A percentile compares a stretch with the other conserved stretches of the same genome.
Evolutionary conservation across 2,329 filamentous ascomycete genomes (phyloP).

Genomic region (Helotiales sp.): DNA sequence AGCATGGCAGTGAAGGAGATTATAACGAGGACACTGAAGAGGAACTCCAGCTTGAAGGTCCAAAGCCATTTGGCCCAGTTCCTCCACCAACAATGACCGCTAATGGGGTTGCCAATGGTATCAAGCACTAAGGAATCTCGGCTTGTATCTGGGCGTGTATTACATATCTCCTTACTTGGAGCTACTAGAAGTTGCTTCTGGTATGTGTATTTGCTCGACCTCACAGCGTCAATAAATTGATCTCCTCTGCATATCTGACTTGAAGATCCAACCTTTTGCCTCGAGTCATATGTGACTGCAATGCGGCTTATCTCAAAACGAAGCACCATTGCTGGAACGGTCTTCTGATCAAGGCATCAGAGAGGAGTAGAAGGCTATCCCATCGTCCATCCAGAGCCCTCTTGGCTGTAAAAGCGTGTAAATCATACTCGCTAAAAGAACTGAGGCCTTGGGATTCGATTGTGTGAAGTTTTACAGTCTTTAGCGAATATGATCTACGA

Average conservation of each 20-base stretch:
- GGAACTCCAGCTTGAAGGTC: constrained; percentile 32
- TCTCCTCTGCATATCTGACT: constrained; percentile 2
- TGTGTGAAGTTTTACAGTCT: too few species aligned
- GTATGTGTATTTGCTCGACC: constrained; percentile 12
- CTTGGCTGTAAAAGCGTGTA: too few species aligned
- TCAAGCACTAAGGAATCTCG: constrained; percentile 26
- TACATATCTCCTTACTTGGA: constrained; percentile 15
- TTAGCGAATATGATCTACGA: too few species aligned
- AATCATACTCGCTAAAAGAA: too few species aligned
- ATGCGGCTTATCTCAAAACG: too few species aligned
- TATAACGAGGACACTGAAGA: constrained; percentile 47
- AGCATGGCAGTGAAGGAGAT: constrained; percentile 38
- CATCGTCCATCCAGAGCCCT: too few species aligned
- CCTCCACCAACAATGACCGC: constrained; percentile 32
- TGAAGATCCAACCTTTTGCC: too few species aligned
- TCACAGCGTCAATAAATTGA: constrained; percentile 15
- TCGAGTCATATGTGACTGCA: neutral
- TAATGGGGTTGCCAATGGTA: constrained; percentile 32
- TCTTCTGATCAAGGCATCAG: too few species aligned
- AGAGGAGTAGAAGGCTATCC: too few species aligned
- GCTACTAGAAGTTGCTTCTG: constrained; percentile 6
- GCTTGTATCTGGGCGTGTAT: constrained; percentile 14
- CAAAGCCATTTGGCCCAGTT: constrained; percentile 34
- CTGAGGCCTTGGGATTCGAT: too few species aligned
- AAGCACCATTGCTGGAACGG: too few species aligned